Conservation (phyloP, 2,329 filamentous ascomycete species). For the Penicillium expansum region DNA sequence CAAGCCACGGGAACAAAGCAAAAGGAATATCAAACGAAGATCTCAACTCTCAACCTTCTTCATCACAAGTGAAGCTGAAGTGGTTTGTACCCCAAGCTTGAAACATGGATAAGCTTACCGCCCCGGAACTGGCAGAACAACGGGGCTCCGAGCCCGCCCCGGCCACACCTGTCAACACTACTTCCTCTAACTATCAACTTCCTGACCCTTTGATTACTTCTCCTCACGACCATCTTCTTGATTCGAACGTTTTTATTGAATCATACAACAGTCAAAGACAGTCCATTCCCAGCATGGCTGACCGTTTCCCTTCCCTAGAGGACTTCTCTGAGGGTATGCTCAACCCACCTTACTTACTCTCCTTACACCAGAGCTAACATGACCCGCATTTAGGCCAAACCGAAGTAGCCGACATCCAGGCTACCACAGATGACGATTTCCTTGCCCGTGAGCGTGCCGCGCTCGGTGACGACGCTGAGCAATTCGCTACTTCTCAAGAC, state of each 20-base stretch:
- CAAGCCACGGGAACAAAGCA: background rate
- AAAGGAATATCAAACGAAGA: background rate
- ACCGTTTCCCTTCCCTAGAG: conserved; percentile 75
- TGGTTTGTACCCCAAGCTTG: conserved; percentile 10
- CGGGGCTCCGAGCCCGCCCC: conserved; percentile 16
- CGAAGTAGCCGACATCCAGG: conserved; percentile 31
- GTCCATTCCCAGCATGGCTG: conserved; percentile 59
- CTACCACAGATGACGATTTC: conserved; percentile 68
- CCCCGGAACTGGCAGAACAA: conserved; percentile 13
- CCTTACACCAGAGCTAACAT: conserved; percentile 21
- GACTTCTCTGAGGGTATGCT: conserved; percentile 64
- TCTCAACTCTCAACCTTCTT: background rate
- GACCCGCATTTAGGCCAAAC: conserved; percentile 38
- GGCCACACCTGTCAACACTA: conserved; percentile 25
- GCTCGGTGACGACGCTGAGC: conserved; percentile 87
- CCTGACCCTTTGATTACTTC: conserved; percentile 6
- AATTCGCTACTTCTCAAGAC: conserved; percentile 78
- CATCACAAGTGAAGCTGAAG: conserved; percentile 12
- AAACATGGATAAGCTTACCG: conserved; percentile 19
- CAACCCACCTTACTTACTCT: conserved; percentile 19
- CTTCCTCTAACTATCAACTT: conserved; percentile 8
- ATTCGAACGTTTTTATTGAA: conserved; percentile 5
- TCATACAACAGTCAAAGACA: conserved; percentile 2
- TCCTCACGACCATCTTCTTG: background rate
- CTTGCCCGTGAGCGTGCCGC: conserved; percentile 85